phyloP scores from a whole-genome alignment of 2,329 filamentous ascomycete genomes.

The Thermoascus crustaceus region DNA sequence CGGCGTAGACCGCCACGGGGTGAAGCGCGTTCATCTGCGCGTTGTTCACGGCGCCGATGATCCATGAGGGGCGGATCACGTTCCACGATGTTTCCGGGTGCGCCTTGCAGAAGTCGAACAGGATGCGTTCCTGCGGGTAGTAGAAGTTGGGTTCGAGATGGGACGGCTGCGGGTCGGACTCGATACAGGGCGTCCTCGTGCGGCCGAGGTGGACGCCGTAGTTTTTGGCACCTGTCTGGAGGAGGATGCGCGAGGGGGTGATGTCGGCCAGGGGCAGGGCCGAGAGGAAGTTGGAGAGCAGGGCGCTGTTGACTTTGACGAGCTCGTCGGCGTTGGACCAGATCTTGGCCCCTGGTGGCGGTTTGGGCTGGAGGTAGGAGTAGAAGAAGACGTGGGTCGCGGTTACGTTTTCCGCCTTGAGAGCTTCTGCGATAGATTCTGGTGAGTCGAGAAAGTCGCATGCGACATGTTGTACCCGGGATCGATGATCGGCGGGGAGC shows the following conservation, averaged over 20 bases:
- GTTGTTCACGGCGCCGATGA: slow-evolving; percentile 19
- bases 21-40: slow-evolving; percentile 18
- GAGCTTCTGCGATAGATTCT: slow-evolving; percentile 19
- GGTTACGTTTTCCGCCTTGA: slow-evolving; percentile 15
- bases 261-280: slow-evolving; percentile 39
- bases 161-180: slow-evolving; percentile 15
- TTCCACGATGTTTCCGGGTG: slow-evolving; percentile 16
- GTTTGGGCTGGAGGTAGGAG: slow-evolving; percentile 45
- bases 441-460: slow-evolving; percentile 26
- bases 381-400: slow-evolving; percentile 48
- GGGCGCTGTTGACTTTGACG: slow-evolving; percentile 37
- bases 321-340: slow-evolving; percentile 47
- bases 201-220: slow-evolving; percentile 19
- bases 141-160: slow-evolving; percentile 21
- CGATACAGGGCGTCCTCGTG: slow-evolving; percentile 15
- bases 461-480: slow-evolving; percentile 27
- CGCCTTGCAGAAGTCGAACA: slow-evolving; percentile 16
- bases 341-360: slow-evolving; percentile 36
- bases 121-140: slow-evolving; percentile 19
- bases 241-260: slow-evolving; percentile 41
- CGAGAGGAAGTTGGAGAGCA: slow-evolving; percentile 45
- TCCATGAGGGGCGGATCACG: slow-evolving; percentile 16
- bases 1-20: slow-evolving; percentile 16
- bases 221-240: slow-evolving; percentile 32
- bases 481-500: slow-evolving; percentile 24